These are phyloP conservation scores for Pestalotiopsis sp. DNA, from an alignment of 2,329 filamentous ascomycete species.

Conservation along the genomic window DNA sequence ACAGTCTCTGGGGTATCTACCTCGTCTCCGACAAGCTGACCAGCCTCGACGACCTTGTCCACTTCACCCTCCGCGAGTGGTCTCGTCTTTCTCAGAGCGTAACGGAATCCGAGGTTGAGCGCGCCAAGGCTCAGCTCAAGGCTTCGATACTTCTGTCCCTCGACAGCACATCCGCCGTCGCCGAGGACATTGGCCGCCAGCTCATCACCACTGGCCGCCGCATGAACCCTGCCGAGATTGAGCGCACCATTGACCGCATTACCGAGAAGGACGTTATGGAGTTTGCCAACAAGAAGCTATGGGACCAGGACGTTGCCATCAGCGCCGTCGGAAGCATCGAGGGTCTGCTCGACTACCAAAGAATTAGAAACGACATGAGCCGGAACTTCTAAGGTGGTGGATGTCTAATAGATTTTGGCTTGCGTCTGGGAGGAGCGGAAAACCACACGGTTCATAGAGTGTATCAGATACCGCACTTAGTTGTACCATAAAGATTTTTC, in stretches of 20 bases:
- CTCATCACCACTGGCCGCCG: constrained; percentile 96
- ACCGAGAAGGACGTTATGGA: constrained; percentile 97
- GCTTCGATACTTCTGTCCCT: constrained; percentile 95
- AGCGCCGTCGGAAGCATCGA: constrained; percentile 93
- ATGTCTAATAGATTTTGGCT: constrained; percentile 26
- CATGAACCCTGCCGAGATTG: constrained; percentile 89
- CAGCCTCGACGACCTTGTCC: constrained; percentile 89
- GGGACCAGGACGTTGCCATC: constrained; percentile 96
- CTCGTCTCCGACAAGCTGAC: constrained; percentile 89
- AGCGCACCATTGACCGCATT: constrained; percentile 85
- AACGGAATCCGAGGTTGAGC: constrained; percentile 88
- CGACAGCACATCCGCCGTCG: constrained; percentile 94
- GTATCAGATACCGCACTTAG: constrained; percentile 57
- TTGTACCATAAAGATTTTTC: constrained; percentile 53
- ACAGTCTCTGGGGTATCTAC: constrained; percentile 99
- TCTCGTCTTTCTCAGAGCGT: constrained; percentile 90
- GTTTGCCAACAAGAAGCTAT: constrained; percentile 92
- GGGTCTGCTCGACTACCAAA: constrained; percentile 77
- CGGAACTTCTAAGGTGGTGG: constrained; percentile 62
- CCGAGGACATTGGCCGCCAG: constrained; percentile 98
- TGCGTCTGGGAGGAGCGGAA: constrained; percentile 30
- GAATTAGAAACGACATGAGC: constrained; percentile 83
- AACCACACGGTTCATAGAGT: constrained; percentile 52
- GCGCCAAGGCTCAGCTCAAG: constrained; percentile 98
- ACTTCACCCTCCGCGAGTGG: constrained; percentile 99